Evolutionary conservation across 768 basidiomycete genomes (phyloP).

Genomic region (Termitomyces sp.): DNA sequence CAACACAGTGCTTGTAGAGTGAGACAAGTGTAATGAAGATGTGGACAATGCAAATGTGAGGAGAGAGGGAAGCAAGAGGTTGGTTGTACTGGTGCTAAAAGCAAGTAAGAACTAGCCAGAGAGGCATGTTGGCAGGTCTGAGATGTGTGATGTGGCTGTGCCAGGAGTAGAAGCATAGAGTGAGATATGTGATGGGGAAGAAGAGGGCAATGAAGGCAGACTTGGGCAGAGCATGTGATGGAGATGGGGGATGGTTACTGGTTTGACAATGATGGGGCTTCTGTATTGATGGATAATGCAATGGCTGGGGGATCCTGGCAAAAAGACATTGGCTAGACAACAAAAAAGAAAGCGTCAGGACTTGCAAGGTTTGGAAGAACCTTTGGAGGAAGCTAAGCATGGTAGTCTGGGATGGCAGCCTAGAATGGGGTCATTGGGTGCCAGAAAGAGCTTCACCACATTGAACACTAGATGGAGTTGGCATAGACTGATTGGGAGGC

Average conservation of each 20-base stretch:
- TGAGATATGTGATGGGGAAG: conserved; percentile 14
- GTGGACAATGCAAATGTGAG: conserved; percentile 36
- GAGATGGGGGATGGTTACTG: conserved; percentile 44
- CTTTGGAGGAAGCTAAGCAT: conserved; percentile 21
- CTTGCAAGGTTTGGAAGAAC: conserved; percentile 23
- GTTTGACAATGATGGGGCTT: conserved; percentile 68
- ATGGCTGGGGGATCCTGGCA: background rate
- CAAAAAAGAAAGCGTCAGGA: conserved; percentile 27
- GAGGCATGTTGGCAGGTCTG: conserved; percentile 69
- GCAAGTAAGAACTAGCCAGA: conserved; percentile 81
- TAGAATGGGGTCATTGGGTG: too few relatives aligned
- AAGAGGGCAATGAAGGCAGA: conserved; percentile 27
- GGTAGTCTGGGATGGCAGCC: too few relatives aligned
- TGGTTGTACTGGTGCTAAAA: conserved; percentile 64
- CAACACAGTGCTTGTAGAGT: background rate
- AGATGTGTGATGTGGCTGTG: conserved; percentile 36
- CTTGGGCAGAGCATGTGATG: conserved; percentile 34
- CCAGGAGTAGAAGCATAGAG: conserved; percentile 35
- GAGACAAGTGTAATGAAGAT: background rate
- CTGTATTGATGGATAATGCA: background rate
- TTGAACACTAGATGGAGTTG: too few relatives aligned
- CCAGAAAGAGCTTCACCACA: too few relatives aligned
- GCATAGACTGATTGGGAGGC: too few relatives aligned
- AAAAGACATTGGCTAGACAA: conserved; percentile 6
- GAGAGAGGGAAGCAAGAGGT: conserved; percentile 60